Evolutionary conservation across 148 eudicot genomes (phyloP).

Genomic region (Rhododendron griersonianum): DNA sequence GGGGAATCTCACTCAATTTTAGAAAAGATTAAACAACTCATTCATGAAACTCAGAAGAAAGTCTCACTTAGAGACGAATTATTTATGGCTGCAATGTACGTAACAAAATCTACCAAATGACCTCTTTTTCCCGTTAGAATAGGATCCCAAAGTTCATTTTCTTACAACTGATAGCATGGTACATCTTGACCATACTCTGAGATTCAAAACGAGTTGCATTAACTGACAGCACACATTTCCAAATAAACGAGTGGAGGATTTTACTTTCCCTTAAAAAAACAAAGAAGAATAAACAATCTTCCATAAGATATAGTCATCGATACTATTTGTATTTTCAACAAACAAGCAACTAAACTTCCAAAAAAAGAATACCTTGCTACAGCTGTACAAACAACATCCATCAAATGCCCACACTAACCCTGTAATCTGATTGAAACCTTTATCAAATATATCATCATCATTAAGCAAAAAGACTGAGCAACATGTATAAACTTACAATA

Average conservation of each 20-base stretch:
- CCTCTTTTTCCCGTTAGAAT: background rate
- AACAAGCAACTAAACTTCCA: background rate
- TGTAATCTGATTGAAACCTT: conserved; percentile 50
- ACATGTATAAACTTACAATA: conserved; percentile 47
- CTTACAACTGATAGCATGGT: background rate
- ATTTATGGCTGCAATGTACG: background rate
- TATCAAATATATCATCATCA: conserved; percentile 3
- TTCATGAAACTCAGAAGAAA: background rate
- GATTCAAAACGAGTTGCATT: background rate
- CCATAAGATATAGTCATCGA: background rate
- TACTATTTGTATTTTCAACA: background rate
- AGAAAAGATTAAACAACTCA: background rate
- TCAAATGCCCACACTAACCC: conserved; percentile 91
- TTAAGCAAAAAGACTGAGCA: conserved; percentile 8
- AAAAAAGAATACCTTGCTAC: conserved; percentile 68
- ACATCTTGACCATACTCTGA: background rate
- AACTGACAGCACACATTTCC: background rate
- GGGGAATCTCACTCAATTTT: background rate
- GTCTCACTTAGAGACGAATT: background rate
- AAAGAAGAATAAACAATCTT: background rate
- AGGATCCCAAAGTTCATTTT: background rate
- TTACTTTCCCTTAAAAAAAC: background rate
- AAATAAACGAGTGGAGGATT: background rate
- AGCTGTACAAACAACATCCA: conserved; percentile 80
- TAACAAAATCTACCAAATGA: background rate